Percentiles rank a stretch among this genome's conserved stretches.
phyloP scores from a whole-genome alignment of 2,329 filamentous ascomycete species.

The Colletotrichum abscissum region DNA sequence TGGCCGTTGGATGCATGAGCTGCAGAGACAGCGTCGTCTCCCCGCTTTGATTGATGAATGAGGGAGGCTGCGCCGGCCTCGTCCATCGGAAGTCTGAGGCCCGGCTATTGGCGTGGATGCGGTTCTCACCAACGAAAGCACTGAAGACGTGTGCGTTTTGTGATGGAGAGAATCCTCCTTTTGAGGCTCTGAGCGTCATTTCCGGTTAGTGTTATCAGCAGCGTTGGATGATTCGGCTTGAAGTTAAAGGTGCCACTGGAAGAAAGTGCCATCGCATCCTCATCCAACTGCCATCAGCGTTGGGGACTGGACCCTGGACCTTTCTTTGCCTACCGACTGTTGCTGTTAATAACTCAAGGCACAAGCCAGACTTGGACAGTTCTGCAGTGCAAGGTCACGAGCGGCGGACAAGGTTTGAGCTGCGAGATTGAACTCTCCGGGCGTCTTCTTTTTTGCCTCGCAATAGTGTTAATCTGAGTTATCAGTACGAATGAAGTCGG shows the following conservation, averaged over 20 bases:
- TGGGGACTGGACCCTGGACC: not conserved
- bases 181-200: not conserved
- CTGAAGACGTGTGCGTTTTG: not conserved
- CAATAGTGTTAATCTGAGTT: not conserved
- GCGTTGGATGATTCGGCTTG: not conserved
- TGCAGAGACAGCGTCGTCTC: conserved; percentile 9
- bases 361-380: not conserved
- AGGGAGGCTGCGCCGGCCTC: not conserved
- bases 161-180: not conserved
- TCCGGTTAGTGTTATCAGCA: not conserved
- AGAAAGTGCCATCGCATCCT: conserved; percentile 4
- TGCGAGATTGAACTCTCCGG: conserved; percentile 22
- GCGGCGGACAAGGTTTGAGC: conserved; percentile 13
- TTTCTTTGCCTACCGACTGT: not conserved
- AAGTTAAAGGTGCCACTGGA: not conserved
- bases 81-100: not conserved
- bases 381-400: conserved; percentile 8
- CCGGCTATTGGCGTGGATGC: not conserved
- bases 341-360: not conserved
- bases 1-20: conserved; percentile 14
- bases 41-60: conserved; percentile 3
- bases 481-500: not conserved
- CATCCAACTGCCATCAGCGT: not conserved
- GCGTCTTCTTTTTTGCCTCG: not conserved
- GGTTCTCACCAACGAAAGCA: not conserved